Evolutionary conservation across 441 rosid species (phyloP), one percentile per base, ranked within the genome.

Genomic region (Euphorbia schlechtendalii): DNA sequence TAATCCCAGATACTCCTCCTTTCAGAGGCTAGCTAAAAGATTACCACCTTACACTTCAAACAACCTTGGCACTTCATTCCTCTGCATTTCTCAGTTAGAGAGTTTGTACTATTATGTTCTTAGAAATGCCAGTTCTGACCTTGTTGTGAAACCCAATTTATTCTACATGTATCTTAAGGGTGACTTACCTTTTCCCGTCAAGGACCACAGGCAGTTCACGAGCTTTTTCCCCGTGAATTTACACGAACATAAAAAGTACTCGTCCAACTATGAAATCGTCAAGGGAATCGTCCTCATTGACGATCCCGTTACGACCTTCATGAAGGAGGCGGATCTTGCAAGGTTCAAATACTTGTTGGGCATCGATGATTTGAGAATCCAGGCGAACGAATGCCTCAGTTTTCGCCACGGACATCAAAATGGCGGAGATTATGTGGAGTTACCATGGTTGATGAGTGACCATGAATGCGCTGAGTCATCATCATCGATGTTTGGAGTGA

Each of bases 221-320:
- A 58, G 71, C 22, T 79, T 75, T 71, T 85, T 82, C 79, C 87
- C 88, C 0, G 46, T 64, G 46, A 71, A 59, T 30, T 66, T 83
- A 51, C 86, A 82, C 69, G 82, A 56, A 12, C 88, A 79, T 32
- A 87, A 81, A 63, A 74, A 51, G 66, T 81, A 82, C 68, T 77
- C 84, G 0, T 69, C 36, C 11, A 56, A 66, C 61, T 66, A 53
- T 45, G 79, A 77, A 71, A 69, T 83, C 59, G 73, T 85, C 41
- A 85, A 81, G 74, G 94, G 90, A 12, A 68, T 83, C 75, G 82
- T 83, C 68, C 77, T 82, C 36, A 77, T 87, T 21, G 84, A 82
- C 70, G 76, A 87, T 56, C 87, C 88, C 28, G 59, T 18, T 57
- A 68, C 78, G 10, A 71, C 76, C 0, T 72, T 59, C 65, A 56